phyloP scores from a whole-genome alignment of 2,329 filamentous ascomycete genomes.

The Trichoderma cornu-damae region DNA sequence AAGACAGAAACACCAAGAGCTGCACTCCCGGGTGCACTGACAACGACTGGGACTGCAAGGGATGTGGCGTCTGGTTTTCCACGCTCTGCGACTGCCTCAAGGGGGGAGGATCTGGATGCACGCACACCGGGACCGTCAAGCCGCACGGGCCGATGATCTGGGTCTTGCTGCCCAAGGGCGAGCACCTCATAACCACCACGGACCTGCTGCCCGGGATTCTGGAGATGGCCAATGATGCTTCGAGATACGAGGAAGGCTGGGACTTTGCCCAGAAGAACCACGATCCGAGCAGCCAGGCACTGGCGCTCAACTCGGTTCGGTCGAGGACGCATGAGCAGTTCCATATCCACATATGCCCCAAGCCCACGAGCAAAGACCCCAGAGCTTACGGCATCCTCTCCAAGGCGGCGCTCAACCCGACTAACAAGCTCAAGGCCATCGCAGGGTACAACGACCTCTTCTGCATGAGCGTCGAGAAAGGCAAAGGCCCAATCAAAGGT shows the following conservation, averaged over 20 bases:
- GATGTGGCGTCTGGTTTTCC: background rate
- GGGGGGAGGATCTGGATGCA: background rate
- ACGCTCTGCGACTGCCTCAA: background rate
- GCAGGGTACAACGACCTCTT: background rate
- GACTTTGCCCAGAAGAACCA: background rate
- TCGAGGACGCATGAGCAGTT: constrained; percentile 4
- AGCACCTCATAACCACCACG: background rate
- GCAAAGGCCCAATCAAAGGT: background rate
- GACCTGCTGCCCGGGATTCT: background rate
- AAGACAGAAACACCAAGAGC: background rate
- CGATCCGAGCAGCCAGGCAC: background rate
- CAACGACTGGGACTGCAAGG: background rate
- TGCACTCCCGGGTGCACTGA: background rate
- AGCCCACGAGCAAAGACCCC: background rate
- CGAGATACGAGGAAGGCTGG: background rate
- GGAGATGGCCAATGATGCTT: background rate
- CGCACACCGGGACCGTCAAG: background rate
- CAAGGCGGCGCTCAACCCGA: background rate
- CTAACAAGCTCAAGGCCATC: background rate
- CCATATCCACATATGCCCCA: constrained; percentile 1
- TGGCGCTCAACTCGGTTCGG: constrained; percentile 5
- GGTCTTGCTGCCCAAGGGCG: background rate
- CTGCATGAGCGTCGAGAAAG: background rate
- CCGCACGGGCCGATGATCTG: background rate
- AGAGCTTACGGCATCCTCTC: no score